Evolutionary conservation across 768 basidiomycete genomes (phyloP), one percentile per base, ranked within the genome.

Genomic region (Tricholoma sp.): DNA sequence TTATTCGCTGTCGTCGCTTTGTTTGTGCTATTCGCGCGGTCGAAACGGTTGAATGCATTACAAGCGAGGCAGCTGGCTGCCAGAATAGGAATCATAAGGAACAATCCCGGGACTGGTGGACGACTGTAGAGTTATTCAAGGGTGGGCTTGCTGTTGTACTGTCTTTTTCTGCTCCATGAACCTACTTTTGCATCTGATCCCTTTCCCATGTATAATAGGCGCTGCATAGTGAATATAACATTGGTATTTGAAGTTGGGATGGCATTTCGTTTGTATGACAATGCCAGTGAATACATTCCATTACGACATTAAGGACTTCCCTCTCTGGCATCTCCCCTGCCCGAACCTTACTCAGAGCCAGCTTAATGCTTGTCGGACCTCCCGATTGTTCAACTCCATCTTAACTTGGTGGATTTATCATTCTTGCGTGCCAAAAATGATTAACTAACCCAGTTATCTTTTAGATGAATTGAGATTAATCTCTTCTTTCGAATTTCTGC

Each of bases 31-130:
- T 77, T 90, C 52, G 77, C 84, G 56, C 79, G 94, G 47, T 85
- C 87, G 45, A 83, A 81, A 61, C 77, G 83, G 61, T 71, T 91
- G 57, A 84, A 88, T 50, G 77, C 85, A 21, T 74, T 85, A 60
- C 92, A 94, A 55, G 90, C 92, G 53, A 78, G 89, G 57, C 83
- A 88, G 67, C 74, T 97, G 35, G 94, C 92, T 50, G 94, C 89
- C 10, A 78, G 93, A 61, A 96, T 97, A 57, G 93, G 93, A 0
- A 72, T 91, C 22, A 76, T 76, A 16, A 78, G 83, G 59, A 72
- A 70, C n/a, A 68, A 67, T 50, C 27, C 22, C 29, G 56, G 31
- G n/a, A 57, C 54, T 29, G 54, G 58, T 54, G 62, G 61, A 50
- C 50, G 53, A 43, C 47, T 59, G 22, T 46, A 46, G 45, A 24